A percentile compares a stretch with the other conserved stretches of the same genome.
Evolutionary conservation across 2,329 filamentous ascomycete genomes (phyloP).

Genomic region (Sphaceloma murrayae): DNA sequence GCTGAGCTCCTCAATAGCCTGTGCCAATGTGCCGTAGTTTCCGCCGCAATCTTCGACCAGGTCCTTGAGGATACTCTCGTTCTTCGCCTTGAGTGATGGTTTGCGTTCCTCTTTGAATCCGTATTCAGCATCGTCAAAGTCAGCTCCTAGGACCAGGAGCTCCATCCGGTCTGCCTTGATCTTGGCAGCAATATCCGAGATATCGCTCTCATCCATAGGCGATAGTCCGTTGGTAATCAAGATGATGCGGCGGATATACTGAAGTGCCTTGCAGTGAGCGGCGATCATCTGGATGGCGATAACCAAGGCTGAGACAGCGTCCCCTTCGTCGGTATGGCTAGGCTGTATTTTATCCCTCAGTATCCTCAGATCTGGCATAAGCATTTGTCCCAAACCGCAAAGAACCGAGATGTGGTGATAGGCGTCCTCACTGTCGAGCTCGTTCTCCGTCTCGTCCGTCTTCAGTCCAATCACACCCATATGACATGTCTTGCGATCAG

Average conservation of each 20-base stretch:
- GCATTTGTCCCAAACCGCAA: slow-evolving; percentile 51
- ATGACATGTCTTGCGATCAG: slow-evolving; percentile 63
- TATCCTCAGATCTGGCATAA: slow-evolving; percentile 59
- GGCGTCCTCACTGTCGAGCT: slow-evolving; percentile 54
- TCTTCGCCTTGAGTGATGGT: slow-evolving; percentile 56
- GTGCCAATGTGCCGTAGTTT: slow-evolving; percentile 70
- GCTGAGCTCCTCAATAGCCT: slow-evolving; percentile 72
- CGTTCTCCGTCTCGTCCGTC: slow-evolving; percentile 65
- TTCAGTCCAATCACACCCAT: slow-evolving; percentile 75
- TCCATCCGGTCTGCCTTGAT: slow-evolving; percentile 70
- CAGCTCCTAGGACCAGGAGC: slow-evolving; percentile 71
- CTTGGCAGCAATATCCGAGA: slow-evolving; percentile 60
- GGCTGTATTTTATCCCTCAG: slow-evolving; percentile 56
- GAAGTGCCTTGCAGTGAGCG: slow-evolving; percentile 67
- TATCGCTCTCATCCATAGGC: slow-evolving; percentile 59
- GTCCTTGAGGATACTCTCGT: slow-evolving; percentile 58
- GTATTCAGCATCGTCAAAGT: slow-evolving; percentile 86
- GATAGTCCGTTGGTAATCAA: slow-evolving; percentile 76
- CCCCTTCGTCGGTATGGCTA: slow-evolving; percentile 60
- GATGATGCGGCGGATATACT: slow-evolving; percentile 71
- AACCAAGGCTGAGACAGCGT: slow-evolving; percentile 77
- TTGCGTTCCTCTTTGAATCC: slow-evolving; percentile 92
- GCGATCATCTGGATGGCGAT: slow-evolving; percentile 81
- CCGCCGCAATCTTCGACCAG: slow-evolving; percentile 63
- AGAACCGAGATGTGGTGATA: slow-evolving; percentile 78